Percentiles rank a stretch among this genome's conserved stretches.
Evolutionary conservation across 306 rosid genomes (phyloP).

Genomic region (Coriaria nepalensis): DNA sequence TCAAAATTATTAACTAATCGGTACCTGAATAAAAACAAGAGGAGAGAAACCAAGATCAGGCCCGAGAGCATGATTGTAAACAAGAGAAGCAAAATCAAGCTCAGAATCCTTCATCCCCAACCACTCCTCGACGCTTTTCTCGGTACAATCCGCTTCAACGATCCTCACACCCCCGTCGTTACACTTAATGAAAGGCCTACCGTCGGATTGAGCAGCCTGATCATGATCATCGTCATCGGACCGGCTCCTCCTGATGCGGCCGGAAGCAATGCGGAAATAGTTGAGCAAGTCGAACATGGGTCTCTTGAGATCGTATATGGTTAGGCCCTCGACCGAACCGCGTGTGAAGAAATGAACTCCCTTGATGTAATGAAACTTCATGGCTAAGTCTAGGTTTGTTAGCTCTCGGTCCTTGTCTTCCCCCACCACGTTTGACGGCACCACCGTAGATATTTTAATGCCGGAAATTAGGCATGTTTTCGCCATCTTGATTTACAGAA

Average conservation of each 20-base stretch:
- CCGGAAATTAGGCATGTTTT: slow-evolving; percentile 3
- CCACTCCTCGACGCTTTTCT: slow-evolving; percentile 32
- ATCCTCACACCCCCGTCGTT: slow-evolving; percentile 68
- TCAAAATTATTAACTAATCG: too few relatives aligned
- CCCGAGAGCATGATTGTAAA: slow-evolving; percentile 42
- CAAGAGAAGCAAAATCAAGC: slow-evolving; percentile 18
- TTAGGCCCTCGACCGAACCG: slow-evolving; percentile 32
- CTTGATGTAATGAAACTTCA: slow-evolving; percentile 59
- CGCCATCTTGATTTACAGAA: too few relatives aligned
- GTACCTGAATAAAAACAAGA: slow-evolving; percentile 57
- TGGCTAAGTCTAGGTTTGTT: slow-evolving; percentile 41
- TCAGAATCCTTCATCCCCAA: slow-evolving; percentile 18
- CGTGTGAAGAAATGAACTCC: slow-evolving; percentile 42
- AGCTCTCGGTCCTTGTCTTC: slow-evolving; percentile 27
- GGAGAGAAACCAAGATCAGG: slow-evolving; percentile 73
- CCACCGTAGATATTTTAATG: slow-evolving; percentile 43
- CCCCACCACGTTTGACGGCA: slow-evolving; percentile 38
- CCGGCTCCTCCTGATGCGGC: slow-evolving; percentile 46
- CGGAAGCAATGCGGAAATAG: slow-evolving; percentile 28
- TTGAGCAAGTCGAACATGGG: slow-evolving; percentile 51
- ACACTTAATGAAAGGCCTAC: slow-evolving; percentile 47
- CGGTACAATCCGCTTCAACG: slow-evolving; percentile 40
- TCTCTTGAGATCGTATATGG: slow-evolving; percentile 32
- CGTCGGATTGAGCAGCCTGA: too few relatives aligned
- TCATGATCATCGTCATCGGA: too few relatives aligned